Percentiles rank a stretch among this genome's conserved stretches.
Evolutionary conservation across 805 yeast genomes (phyloP).

Genomic region (Limtongozyma cylindracea): DNA sequence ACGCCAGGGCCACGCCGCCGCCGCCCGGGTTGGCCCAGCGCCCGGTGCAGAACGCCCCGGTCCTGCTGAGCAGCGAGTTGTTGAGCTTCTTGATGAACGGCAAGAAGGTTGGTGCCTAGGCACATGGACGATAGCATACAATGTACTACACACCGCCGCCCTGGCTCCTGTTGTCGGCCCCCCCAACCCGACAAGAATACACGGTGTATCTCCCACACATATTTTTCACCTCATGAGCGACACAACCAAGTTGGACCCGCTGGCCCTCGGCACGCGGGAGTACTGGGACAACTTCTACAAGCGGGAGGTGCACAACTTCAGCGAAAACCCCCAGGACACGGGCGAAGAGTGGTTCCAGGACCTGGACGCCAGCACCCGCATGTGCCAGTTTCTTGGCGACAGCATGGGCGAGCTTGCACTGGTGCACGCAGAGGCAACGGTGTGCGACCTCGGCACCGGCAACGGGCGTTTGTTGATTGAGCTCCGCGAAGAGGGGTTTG

Average conservation of each 20-base stretch:
- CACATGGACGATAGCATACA: too few species aligned
- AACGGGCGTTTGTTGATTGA: conserved; percentile 77
- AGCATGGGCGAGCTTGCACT: too few species aligned
- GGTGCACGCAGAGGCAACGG: conserved; percentile 2
- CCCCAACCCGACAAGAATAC: conserved; percentile 1
- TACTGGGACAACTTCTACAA: conserved; percentile 79
- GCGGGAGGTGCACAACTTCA: conserved; percentile 45
- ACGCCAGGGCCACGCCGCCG: conserved; percentile 28
- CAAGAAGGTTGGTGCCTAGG: too few species aligned
- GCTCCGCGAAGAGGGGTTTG: conserved; percentile 29
- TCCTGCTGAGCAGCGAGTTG: conserved; percentile 65
- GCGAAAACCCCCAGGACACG: conserved; percentile 52
- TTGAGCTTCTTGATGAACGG: conserved; percentile 72
- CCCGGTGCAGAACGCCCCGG: too few species aligned
- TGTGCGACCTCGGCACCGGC: conserved; percentile 86
- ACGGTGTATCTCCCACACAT: background rate
- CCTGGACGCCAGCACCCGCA: conserved; percentile 71
- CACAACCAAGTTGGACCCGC: conserved; percentile 3
- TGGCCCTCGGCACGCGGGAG: too few species aligned
- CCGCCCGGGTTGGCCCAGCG: conserved; percentile 65
- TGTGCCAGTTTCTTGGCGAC: conserved; percentile 37
- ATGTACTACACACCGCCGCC: too few species aligned
- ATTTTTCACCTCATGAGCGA: background rate
- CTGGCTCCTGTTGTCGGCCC: too few species aligned
- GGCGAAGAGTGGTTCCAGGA: conserved; percentile 97